These are phyloP conservation scores for Bassia scoparia DNA, from an alignment of 148 eudicot genomes.

Conservation along the genomic window DNA sequence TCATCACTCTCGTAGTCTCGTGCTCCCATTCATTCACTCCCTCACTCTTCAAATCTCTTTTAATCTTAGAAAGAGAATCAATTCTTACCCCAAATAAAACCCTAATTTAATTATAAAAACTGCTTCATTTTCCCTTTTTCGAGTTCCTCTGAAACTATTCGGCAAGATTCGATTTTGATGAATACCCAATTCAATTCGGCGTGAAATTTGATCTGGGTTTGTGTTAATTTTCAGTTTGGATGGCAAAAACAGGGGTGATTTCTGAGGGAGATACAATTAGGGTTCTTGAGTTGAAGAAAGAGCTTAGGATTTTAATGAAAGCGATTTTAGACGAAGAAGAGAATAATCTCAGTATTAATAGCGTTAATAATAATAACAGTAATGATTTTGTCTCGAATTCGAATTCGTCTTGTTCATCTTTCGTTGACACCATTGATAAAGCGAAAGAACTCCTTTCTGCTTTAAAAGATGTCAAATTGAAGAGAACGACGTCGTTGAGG, in stretches of 20 bases:
- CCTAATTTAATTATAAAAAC: background rate
- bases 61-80: background rate
- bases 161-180: conserved; percentile 17
- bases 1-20: conserved; percentile 10
- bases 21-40: conserved; percentile 11
- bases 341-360: conserved; percentile 6
- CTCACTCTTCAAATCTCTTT: background rate
- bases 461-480: conserved; percentile 50
- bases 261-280: conserved; percentile 54
- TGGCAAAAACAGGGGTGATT: conserved; percentile 60
- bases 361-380: background rate
- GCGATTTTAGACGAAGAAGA: conserved; percentile 49
- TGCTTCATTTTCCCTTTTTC: background rate
- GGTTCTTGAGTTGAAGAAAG: conserved; percentile 64
- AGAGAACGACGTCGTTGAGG: conserved; percentile 31
- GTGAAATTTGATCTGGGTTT: conserved; percentile 20
- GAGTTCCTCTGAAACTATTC: background rate
- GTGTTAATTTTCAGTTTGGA: conserved; percentile 6
- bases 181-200: conserved; percentile 28
- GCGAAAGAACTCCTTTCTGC: conserved; percentile 47
- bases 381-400: background rate
- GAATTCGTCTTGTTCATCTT: conserved; percentile 9
- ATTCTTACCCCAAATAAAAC: background rate
- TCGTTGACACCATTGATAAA: conserved; percentile 51
- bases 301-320: conserved; percentile 48